Evolutionary conservation across 805 yeast species (phyloP), one percentile per base, ranked within the genome.

Genomic region (Ogataea siamensis): DNA sequence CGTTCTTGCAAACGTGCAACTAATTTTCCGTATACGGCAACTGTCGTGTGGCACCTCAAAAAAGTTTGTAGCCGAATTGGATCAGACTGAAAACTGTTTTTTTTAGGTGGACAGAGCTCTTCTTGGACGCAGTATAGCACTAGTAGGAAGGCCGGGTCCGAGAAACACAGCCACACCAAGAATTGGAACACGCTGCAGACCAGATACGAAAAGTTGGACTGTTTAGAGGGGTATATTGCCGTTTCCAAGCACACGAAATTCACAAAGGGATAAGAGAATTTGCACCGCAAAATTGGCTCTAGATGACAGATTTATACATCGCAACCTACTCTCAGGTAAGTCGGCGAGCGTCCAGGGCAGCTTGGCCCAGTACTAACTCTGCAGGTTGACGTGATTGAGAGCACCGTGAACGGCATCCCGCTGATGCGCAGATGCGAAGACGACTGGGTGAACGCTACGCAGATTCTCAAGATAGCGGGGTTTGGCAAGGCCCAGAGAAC

Each of bases 401-500:
- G 80, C 55, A 80, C 79, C 32, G 74, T 85, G 28, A 68, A 75
- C 22, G 86, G 80, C 36, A 82, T 83, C 23, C 85, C 87, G 17
- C 73, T 85, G 37, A 93, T 93, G 98, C 76, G 98, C 52, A 71
- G 98, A 41, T 80, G 86, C 44, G 71, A 74, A 34, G 99, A 93
- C 59, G 85, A 89, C 51, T 93, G 98, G 98, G 87, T 93, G 38
- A 85, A 85, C 55, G 87, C 88, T 15, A 85, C 94, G 0, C 95
- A 85, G 57, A 80, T 84, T 24, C 66, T 85, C 49, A 84, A 85
- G 56, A 78, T 84, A 43, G 88, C 89, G 24, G 77, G 81, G 43
- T 81, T 80, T 52, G 83, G 87, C 28, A 85, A 85, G 60, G 84
- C 89, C 2, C 83, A 80, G 53, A 64, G 95, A 59, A 84, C 93